phyloP scores from a whole-genome alignment of 1,284 basidiomycete genomes.

The Microbotryum intermedium region DNA sequence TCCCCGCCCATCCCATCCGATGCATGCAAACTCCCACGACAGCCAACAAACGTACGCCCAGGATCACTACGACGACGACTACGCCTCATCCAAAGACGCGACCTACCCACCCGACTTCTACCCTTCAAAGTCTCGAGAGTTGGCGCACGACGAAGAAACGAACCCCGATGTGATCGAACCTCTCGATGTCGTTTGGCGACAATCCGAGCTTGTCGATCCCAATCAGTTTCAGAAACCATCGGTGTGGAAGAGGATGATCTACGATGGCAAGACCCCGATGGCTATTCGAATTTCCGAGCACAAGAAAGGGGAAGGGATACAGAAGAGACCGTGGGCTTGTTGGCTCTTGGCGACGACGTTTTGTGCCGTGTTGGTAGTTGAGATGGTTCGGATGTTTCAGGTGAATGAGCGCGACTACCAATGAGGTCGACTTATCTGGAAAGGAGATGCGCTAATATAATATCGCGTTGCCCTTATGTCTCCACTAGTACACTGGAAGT shows the following conservation, averaged over 20 bases:
- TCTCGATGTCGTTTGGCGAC: constrained; percentile 14
- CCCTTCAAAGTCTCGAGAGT: neutral
- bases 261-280: constrained; percentile 32
- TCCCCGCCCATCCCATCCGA: too few relatives aligned
- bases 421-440: neutral
- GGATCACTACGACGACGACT: neutral
- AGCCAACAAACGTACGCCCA: neutral
- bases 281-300: constrained; percentile 37
- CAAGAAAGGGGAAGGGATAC: constrained; percentile 68
- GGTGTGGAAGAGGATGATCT: constrained; percentile 24
- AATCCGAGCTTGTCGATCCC: constrained; percentile 6
- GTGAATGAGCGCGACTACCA: too few relatives aligned
- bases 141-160: neutral
- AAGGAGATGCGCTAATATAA: constrained; percentile 35
- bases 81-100: neutral
- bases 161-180: constrained; percentile 8
- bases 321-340: constrained; percentile 59
- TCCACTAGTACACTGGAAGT: constrained; percentile 34
- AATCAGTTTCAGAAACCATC: constrained; percentile 7
- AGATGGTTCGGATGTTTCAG: constrained; percentile 34
- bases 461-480: constrained; percentile 57
- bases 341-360: constrained; percentile 48
- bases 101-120: neutral
- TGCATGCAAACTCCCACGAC: too few relatives aligned
- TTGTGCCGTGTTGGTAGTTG: constrained; percentile 49